Evolutionary conservation across 1,284 basidiomycete genomes (phyloP).

Genomic region (Ganoderma resinaceum): DNA sequence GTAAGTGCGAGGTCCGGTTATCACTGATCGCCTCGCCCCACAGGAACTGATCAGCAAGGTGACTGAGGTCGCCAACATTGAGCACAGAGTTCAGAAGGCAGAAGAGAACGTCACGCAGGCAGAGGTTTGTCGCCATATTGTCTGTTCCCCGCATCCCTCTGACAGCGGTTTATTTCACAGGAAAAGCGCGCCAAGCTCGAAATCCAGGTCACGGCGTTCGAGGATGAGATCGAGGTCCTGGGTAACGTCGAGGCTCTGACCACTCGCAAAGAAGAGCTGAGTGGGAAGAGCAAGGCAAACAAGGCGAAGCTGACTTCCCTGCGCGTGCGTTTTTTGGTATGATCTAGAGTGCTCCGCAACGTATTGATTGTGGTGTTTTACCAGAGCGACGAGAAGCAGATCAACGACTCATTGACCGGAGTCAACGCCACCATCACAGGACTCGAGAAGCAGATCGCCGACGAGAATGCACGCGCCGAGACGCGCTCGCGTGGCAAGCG

Average conservation of each 20-base stretch:
- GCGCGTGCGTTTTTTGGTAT: slow-evolving; percentile 44
- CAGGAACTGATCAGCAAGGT: slow-evolving; percentile 61
- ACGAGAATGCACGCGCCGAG: slow-evolving; percentile 63
- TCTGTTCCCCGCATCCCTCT: background rate
- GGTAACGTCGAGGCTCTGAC: slow-evolving; percentile 62
- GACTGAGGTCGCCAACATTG: slow-evolving; percentile 56
- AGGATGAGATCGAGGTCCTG: slow-evolving; percentile 55
- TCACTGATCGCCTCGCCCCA: background rate
- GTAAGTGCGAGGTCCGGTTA: background rate
- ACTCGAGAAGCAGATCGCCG: slow-evolving; percentile 58
- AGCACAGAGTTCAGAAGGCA: slow-evolving; percentile 58
- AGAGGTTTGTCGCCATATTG: slow-evolving; percentile 47
- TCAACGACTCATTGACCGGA: slow-evolving; percentile 50
- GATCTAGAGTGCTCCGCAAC: background rate
- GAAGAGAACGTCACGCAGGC: slow-evolving; percentile 52
- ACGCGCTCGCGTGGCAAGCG: slow-evolving; percentile 66
- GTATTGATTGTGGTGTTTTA: background rate
- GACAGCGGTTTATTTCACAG: slow-evolving; percentile 39
- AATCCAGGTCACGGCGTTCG: slow-evolving; percentile 51
- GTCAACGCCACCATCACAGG: slow-evolving; percentile 55
- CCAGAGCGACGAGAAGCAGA: slow-evolving; percentile 40
- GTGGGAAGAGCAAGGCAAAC: slow-evolving; percentile 53
- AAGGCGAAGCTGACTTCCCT: slow-evolving; percentile 52
- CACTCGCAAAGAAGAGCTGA: slow-evolving; percentile 51
- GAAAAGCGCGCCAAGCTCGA: slow-evolving; percentile 53